Base-by-base conservation (phyloP, 2,329 filamentous ascomycete species). In the Sclerotiophoma versabilis region DNA sequence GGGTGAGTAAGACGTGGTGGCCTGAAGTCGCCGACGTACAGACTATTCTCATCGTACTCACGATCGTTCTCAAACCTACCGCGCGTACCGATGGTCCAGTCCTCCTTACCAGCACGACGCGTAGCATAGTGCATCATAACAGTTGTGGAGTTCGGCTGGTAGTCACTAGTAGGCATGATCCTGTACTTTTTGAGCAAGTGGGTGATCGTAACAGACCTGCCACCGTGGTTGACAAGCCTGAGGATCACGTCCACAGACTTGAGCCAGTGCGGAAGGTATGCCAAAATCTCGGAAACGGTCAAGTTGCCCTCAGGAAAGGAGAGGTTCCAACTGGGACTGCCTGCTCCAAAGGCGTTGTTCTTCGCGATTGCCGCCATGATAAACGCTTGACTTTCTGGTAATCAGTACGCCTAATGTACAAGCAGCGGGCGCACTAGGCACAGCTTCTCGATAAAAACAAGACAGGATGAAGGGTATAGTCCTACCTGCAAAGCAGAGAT, bases 221-320 rank as follows among this genome's bases (percentile, higher is more conserved):
- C 51, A 19, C 51, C 51, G 22, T 54, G 39, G 11, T 41, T 39
- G 17, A 64, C 23, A 26, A 73, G 51, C 5, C 70, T 60, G 17
- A 66, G 55, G 20, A 68, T 53, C 0, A 72, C 63, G 38, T 70
- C 64, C 19, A 59, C 30, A 1, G 58, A 65, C 41, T 69, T 66
- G 27, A 71, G 55, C 57, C 61, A 67, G 5, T 66, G 55, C 1
- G 70, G 69, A 4, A 66, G 41, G 25, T 71, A 71, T 0, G 60
- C 57, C 0, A 69, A 22, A 8, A 71, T 52, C 36, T 73, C 69
- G 1, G 60, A 55, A 0, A 62, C 63, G 1, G 69, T 71, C 25
- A 71, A 14, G 29, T 71, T 70, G 32, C 58, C 65, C 6, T 37
- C 15, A 7, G 67, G 68, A 25, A 71, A 71, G 1, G 58, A 32